A percentile compares a stretch with the other conserved stretches of the same genome.
phyloP scores from a whole-genome alignment of 2,329 filamentous ascomycete genomes.

The Penicillium polonicum region DNA sequence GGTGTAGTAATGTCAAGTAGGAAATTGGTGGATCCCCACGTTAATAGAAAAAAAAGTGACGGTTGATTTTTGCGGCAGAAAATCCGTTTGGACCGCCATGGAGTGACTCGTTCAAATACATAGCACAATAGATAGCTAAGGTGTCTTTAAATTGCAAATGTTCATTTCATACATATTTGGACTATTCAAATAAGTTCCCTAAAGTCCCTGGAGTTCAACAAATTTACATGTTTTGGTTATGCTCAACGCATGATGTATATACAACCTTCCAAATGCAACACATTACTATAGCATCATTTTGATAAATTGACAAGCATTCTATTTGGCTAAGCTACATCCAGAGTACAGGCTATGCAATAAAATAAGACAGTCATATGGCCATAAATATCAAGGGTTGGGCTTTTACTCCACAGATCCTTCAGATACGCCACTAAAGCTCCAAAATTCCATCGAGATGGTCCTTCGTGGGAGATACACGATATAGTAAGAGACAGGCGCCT shows the following conservation, averaged over 20 bases:
- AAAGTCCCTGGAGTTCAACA: not conserved
- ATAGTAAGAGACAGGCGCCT: conserved; percentile 20
- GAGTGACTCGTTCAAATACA: not conserved
- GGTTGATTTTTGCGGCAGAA: conserved; percentile 3
- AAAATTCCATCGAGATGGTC: conserved; percentile 20
- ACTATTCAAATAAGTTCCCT: not conserved
- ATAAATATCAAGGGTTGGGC: conserved; percentile 14
- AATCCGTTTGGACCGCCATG: not conserved
- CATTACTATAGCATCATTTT: not conserved
- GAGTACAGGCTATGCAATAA: conserved; percentile 9
- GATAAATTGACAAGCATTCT: conserved; percentile 5
- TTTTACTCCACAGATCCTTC: conserved; percentile 21
- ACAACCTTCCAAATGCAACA: not conserved
- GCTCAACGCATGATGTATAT: not conserved
- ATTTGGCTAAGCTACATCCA: conserved; percentile 11
- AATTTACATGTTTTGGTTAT: not conserved
- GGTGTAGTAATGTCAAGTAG: not conserved
- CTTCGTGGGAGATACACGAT: conserved; percentile 17
- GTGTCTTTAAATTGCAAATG: not conserved
- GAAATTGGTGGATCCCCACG: conserved; percentile 1
- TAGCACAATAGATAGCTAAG: too few relatives aligned
- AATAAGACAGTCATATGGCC: conserved; percentile 8
- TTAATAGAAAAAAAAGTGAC: not conserved
- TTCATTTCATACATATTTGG: too few relatives aligned
- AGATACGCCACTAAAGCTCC: conserved; percentile 16